A percentile compares a stretch with the other conserved stretches of the same genome.
Conservation (phyloP, 2,329 filamentous ascomycete genomes). For the Grosmannia penicillata region DNA sequence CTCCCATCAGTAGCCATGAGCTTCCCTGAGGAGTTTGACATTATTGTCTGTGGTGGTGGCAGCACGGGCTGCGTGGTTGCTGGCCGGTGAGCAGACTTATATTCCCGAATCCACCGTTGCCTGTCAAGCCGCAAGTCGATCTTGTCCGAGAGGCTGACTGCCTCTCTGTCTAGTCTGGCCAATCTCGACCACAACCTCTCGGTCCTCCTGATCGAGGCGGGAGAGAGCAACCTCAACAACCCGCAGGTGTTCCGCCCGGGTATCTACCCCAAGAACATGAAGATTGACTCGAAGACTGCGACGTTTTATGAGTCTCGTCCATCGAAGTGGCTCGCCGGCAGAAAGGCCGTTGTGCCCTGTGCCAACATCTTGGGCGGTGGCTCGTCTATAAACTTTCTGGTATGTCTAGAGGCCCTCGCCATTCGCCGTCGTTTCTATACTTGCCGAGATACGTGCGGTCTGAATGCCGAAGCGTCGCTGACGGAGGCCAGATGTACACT, state of each 20-base stretch:
- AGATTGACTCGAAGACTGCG: conserved; percentile 66
- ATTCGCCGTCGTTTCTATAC: not conserved
- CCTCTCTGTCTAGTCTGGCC: conserved; percentile 38
- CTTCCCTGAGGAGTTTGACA: conserved; percentile 64
- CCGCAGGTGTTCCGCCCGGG: conserved; percentile 64
- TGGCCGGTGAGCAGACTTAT: conserved; percentile 27
- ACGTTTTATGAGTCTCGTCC: conserved; percentile 69
- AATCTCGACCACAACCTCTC: conserved; percentile 62
- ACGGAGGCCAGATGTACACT: conserved; percentile 43
- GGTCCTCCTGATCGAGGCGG: conserved; percentile 56
- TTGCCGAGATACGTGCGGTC: not conserved
- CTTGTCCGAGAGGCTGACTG: conserved; percentile 13
- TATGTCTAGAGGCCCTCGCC: not conserved
- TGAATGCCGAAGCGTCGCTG: too few relatives aligned
- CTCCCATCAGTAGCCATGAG: not conserved
- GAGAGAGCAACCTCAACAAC: conserved; percentile 63
- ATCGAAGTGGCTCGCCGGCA: conserved; percentile 56
- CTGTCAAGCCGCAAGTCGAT: not conserved
- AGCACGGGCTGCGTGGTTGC: conserved; percentile 48
- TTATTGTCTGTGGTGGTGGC: conserved; percentile 64
- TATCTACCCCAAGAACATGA: conserved; percentile 66
- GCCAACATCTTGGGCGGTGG: conserved; percentile 60
- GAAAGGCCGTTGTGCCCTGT: conserved; percentile 59
- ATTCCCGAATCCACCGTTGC: too few relatives aligned
- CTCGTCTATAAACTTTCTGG: conserved; percentile 64